Evolutionary conservation across 2,329 filamentous ascomycete genomes (phyloP), one percentile per base, ranked within the genome.

Genomic region (Ramularia endophylla): DNA sequence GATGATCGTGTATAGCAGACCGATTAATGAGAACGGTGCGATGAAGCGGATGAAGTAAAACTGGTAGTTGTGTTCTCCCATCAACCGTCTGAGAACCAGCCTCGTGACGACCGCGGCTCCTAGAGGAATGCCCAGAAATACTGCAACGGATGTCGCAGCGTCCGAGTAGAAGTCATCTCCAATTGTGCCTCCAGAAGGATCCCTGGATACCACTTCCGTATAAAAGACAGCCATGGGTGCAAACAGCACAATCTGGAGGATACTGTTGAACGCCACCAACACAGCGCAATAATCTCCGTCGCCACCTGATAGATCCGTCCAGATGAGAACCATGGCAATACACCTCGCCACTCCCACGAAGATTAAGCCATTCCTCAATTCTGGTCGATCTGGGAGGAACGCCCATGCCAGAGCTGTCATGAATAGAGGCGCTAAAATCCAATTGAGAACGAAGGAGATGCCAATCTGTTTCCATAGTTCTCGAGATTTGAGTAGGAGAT

Each of bases 321-420:
- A 94, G 46, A 94, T 83, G 4, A 85, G 65, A 2, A 80, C 86
- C 87, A 94, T 94, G 22, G 87, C 87, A 48, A 94, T 94, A 54
- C 88, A 95, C 38, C 88, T 71, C 4, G 85, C 88, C 1, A 95
- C 68, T 0, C 88, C 87, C 0, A 95, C 87, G 5, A 94, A 76
- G 27, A 90, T 85, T 2, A 92, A 67, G 0, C 85, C 85, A 22
- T 78, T 73, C 1, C 71, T 56, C 8, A 76, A 57, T 0, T 61
- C 69, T 30, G 59, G 56, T 43, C 72, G 61, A 48, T 75, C 71
- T 0, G 71, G 71, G 2, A 75, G 57, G 49, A 75, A 75, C 0
- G 75, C 75, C 76, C 83, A 88, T 0, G 83, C 75, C 0, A 88
- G 67, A 0, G 61, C 80, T 15, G 87, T 81, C 87, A 94, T 94